Conservation (phyloP, 805 yeast species). For the Hanseniaspora opuntiae region DNA sequence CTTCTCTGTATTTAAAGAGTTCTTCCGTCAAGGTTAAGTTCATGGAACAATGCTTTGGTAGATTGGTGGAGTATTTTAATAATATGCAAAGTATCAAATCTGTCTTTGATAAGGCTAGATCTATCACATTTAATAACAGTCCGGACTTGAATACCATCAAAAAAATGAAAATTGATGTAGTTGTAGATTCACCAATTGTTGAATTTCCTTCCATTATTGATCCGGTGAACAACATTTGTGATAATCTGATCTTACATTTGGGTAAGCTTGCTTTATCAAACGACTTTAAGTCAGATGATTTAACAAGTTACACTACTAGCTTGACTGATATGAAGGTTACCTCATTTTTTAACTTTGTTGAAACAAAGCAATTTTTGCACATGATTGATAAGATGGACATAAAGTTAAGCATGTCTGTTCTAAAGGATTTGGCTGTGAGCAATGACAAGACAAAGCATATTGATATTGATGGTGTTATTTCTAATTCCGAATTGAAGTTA, state of each 20-base stretch:
- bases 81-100: constrained; percentile 76
- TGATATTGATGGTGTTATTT: constrained; percentile 41
- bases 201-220: constrained; percentile 55
- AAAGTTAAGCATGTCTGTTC: constrained; percentile 43
- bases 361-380: constrained; percentile 39
- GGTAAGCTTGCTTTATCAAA: constrained; percentile 62
- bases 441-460: constrained; percentile 34
- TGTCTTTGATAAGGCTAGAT: constrained; percentile 79
- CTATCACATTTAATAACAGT: constrained; percentile 76
- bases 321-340: constrained; percentile 56
- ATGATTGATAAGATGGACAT: constrained; percentile 57
- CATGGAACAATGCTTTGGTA: constrained; percentile 64
- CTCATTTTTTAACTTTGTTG: constrained; percentile 43
- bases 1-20: constrained; percentile 49
- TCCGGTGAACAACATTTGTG: constrained; percentile 32
- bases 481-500: constrained; percentile 48
- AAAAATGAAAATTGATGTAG: constrained; percentile 56
- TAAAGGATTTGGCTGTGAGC: constrained; percentile 25
- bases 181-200: constrained; percentile 68
- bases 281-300: constrained; percentile 20
- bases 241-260: constrained; percentile 53
- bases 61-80: constrained; percentile 51
- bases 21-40: constrained; percentile 68
- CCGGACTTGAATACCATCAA: constrained; percentile 39
- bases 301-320: constrained; percentile 54